A percentile compares a stretch with the other conserved stretches of the same genome.
phyloP scores from a whole-genome alignment of 805 yeast species.

The Saccharomycopsis synnaedendra region DNA sequence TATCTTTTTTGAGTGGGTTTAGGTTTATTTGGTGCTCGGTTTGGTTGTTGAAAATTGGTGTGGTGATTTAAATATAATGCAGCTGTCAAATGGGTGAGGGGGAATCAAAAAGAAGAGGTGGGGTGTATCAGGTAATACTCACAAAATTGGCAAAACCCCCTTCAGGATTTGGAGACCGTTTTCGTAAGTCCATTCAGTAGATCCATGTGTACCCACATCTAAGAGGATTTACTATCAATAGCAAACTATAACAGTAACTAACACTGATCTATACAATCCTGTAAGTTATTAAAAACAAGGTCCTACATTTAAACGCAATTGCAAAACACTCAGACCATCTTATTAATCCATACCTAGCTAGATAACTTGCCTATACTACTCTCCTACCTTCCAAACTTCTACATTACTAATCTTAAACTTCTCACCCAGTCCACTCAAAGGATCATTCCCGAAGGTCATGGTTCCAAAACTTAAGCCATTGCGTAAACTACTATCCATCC shows the following conservation, averaged over 20 bases:
- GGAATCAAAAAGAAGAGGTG: too few species aligned
- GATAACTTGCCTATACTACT: background rate
- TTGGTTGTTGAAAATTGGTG: too few species aligned
- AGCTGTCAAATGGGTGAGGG: too few species aligned
- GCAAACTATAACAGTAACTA: background rate
- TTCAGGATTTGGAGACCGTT: too few species aligned
- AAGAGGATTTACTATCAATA: background rate
- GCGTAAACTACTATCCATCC: constrained; percentile 66
- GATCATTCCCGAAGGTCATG: constrained; percentile 84
- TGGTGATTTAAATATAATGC: too few species aligned
- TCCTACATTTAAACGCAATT: background rate
- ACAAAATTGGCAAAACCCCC: too few species aligned
- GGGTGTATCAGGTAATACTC: too few species aligned
- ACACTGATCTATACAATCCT: background rate
- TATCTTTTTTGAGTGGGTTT: too few species aligned
- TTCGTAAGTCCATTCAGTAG: too few species aligned
- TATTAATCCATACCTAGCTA: background rate
- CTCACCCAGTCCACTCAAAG: constrained; percentile 44
- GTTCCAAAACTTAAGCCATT: constrained; percentile 73
- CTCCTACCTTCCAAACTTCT: constrained; percentile 15
- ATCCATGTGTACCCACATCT: too few species aligned
- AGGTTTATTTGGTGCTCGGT: too few species aligned
- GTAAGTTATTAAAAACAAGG: background rate
- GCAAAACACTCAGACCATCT: background rate
- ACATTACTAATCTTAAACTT: constrained; percentile 36